Percentiles rank a stretch among this genome's conserved stretches.
phyloP scores from a whole-genome alignment of 495 filamentous ascomycete species.

The Collariella sp. region DNA sequence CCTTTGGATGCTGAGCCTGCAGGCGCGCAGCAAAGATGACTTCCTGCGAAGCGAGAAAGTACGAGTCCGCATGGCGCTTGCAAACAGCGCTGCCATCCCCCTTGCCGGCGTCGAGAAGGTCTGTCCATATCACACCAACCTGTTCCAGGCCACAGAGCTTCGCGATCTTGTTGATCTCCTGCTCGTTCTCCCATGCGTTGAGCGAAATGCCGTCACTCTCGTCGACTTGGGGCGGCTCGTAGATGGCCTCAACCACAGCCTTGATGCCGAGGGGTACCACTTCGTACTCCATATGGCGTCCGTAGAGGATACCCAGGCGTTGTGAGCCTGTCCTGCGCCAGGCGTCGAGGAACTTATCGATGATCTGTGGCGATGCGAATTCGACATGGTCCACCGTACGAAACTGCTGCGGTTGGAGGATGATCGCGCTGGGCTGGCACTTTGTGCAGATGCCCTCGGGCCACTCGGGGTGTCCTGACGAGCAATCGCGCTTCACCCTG shows the following conservation, averaged over 20 bases:
- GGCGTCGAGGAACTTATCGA: slow-evolving; percentile 82
- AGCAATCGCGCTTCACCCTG: slow-evolving; percentile 79
- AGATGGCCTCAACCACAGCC: slow-evolving; percentile 94
- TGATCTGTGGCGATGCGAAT: slow-evolving; percentile 70
- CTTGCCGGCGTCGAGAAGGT: slow-evolving; percentile 73
- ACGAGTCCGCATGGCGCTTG: slow-evolving; percentile 93
- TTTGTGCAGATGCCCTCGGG: slow-evolving; percentile 99
- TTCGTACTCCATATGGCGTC: slow-evolving; percentile 80
- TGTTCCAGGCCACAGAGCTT: slow-evolving; percentile 77
- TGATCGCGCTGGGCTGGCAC: slow-evolving; percentile 96
- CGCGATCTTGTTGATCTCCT: slow-evolving; percentile 73
- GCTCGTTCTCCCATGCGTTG: slow-evolving; percentile 79
- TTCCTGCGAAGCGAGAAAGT: slow-evolving; percentile 87
- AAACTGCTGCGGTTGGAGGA: slow-evolving; percentile 82
- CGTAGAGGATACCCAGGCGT: slow-evolving; percentile 84
- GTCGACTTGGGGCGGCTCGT: slow-evolving; percentile 85
- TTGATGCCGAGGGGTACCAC: slow-evolving; percentile 93
- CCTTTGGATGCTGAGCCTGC: slow-evolving; percentile 79
- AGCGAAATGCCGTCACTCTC: slow-evolving; percentile 89
- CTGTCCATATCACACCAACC: slow-evolving; percentile 93
- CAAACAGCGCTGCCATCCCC: slow-evolving; percentile 80
- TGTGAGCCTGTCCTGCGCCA: slow-evolving; percentile 78
- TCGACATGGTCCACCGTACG: slow-evolving; percentile 99
- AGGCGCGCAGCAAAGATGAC: slow-evolving; percentile 80
- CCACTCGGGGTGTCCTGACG: slow-evolving; percentile 86